Evolutionary conservation across 108 stramenopile genomes (phyloP).

Genomic region (Cyclostephanos invisitatus): DNA sequence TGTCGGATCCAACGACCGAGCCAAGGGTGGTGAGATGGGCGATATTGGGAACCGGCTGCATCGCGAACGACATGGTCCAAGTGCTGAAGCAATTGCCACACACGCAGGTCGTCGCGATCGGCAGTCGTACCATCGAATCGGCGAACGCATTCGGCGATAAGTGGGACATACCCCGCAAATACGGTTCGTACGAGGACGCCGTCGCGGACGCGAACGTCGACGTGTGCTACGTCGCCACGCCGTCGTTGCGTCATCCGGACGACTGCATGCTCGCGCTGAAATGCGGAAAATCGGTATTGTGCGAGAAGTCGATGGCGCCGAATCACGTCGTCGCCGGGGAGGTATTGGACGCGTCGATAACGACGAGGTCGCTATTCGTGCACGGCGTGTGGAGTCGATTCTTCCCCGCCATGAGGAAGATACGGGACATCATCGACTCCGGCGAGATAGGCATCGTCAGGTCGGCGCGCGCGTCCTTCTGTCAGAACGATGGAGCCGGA

Average conservation of each 20-base stretch:
- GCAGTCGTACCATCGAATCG: constrained; percentile 18
- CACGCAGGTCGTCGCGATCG: constrained; percentile 45
- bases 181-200: constrained; percentile 45
- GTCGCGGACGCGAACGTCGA: constrained; percentile 46
- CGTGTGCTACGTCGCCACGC: constrained; percentile 56
- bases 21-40: constrained; percentile 51
- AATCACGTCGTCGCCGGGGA: constrained; percentile 24
- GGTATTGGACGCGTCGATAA: constrained; percentile 34
- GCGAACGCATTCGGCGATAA: constrained; percentile 41
- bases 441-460: constrained; percentile 50
- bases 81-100: constrained; percentile 54
- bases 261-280: constrained; percentile 43
- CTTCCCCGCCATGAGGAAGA: constrained; percentile 56
- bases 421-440: constrained; percentile 40
- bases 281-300: constrained; percentile 46
- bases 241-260: constrained; percentile 49
- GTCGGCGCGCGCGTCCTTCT: constrained; percentile 53
- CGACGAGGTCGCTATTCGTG: constrained; percentile 33
- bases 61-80: constrained; percentile 58
- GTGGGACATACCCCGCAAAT: constrained; percentile 38
- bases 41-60: constrained; percentile 53
- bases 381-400: constrained; percentile 60
- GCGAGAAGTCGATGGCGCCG: constrained; percentile 59
- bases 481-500: constrained; percentile 59
- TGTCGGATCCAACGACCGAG: constrained; percentile 19